Evolutionary conservation across 2,329 filamentous ascomycete genomes (phyloP), one percentile per base, ranked within the genome.

Genomic region (Aureobasidium sp.): DNA sequence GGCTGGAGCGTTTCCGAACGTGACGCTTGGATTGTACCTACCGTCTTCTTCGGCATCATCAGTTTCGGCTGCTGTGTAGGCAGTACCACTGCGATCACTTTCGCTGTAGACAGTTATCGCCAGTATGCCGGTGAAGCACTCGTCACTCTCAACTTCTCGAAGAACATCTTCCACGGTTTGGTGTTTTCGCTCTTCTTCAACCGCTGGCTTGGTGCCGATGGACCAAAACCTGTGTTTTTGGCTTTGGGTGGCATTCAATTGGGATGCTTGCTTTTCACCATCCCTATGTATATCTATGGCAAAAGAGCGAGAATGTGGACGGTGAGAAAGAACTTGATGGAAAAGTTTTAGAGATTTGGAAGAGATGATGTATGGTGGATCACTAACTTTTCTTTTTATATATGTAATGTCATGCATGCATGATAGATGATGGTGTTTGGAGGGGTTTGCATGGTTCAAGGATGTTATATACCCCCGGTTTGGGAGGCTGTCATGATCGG

Each of bases 291-390:
- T 72, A 89, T 97, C 23, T 97, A 85, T 70, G 93, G 93, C 20
- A 97, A 97, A 80, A 79, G 91, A 62, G 86, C 88, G 17, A 81
- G 93, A 20, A 96, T 97, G 90, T 97, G 92, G 93, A 97, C 92
- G 0, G 90, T 92, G 12, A 80, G 89, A 65, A 89, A 82, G 80
- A 91, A 89, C 67, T 77, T 96, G 66, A 92, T 96, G 88, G 91
- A 95, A 82, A 89, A 85, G 70, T 88, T 84, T 13, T 44, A 9
- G 17, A 10, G 5, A 23, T 44, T 5, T 44, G 5, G 5, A 23
- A 17, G 51, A 44, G 10, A 46, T 44, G 29, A 32, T 20, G 17
- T 10, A 27, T 46, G 42, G 23, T 26, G 13, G 20, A 15, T 46
- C 10, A 46, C 15, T 12, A 23, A 13, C 26, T 26, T 46, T 26